Base-by-base conservation (phyloP, 176 grass and related monocot species). In the Miscanthus lutarioriparius region DNA sequence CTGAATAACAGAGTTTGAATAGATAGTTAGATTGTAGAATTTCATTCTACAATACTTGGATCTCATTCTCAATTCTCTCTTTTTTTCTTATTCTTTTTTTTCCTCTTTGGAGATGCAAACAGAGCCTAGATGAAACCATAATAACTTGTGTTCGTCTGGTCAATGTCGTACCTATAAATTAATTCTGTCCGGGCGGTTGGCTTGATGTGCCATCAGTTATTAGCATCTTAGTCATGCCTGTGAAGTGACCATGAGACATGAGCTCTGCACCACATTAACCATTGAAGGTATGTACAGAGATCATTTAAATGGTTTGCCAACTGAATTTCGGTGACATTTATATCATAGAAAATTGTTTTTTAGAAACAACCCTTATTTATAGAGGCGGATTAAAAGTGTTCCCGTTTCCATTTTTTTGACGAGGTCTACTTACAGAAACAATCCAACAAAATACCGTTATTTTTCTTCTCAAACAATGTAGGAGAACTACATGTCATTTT, bases 131-230 rank as follows among this genome's bases (percentile, higher is more conserved):
- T 72, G 32, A 22, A 70, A 36, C 23, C 51, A 64, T 63, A 59
- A 64, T 70, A 59, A 44, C 13, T 66, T 68, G 5, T 76, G n/a
- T n/a, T 39, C 23, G 30, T 33, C 9, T 25, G 41, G 72, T 47
- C 72, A 82, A 75, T 51, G 45, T 11, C 23, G 72, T 40, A 82
- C 62, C 28, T 12, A 41, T 76, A 44, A 58, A 71, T 58, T 74
- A 23, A 83, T 71, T 70, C 16, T 86, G 33, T 7, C 58, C 74
- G 12, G 56, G 39, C 33, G 10, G 32, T 74, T 72, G 69, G 40
- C 43, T 87, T 75, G 33, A 19, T 41, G 47, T 44, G 58, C 45
- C 70, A 67, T 40, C 70, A 88, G 51, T 88, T 79, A 88, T 76
- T 76, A 17, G 39, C 53, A 65, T 72, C 54, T 78, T 78, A 88